Percentiles rank a stretch among this genome's conserved stretches.
phyloP scores from a whole-genome alignment of 352 stramenopile genomes.

The Globisporangium megalacanthum region DNA sequence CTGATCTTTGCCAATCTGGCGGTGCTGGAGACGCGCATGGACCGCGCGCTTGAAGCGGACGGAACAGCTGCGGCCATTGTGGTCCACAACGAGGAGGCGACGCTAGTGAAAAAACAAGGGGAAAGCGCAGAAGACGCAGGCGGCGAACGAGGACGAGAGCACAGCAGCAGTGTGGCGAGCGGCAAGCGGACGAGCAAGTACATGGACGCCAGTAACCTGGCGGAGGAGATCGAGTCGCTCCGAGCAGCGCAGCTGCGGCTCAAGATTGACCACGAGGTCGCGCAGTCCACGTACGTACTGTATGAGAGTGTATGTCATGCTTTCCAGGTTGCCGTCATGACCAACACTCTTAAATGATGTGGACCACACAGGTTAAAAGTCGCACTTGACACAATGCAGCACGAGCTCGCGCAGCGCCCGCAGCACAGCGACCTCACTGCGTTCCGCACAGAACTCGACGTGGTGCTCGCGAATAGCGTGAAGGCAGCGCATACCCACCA shows the following conservation, averaged over 20 bases:
- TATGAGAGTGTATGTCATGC: too few relatives aligned
- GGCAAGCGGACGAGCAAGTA: slow-evolving; percentile 7
- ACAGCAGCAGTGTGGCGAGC: background rate
- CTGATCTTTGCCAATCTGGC: slow-evolving; percentile 40
- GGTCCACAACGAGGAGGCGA: background rate
- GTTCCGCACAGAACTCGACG: slow-evolving; percentile 39
- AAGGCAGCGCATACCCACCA: slow-evolving; percentile 23
- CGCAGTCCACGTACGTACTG: slow-evolving; percentile 21
- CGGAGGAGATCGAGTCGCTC: slow-evolving; percentile 47
- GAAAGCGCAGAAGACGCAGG: background rate
- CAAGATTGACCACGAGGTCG: slow-evolving; percentile 57
- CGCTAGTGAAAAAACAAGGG: background rate
- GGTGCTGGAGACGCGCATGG: slow-evolving; percentile 24
- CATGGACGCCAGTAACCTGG: slow-evolving; percentile 20
- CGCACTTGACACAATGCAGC: slow-evolving; percentile 30
- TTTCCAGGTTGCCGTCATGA: too few relatives aligned
- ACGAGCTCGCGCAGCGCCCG: slow-evolving; percentile 29
- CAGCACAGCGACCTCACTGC: slow-evolving; percentile 28
- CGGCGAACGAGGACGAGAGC: background rate
- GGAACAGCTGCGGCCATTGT: background rate
- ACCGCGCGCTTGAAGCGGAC: background rate
- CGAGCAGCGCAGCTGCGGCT: slow-evolving; percentile 45
- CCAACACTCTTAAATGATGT: background rate
- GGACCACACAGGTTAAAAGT: slow-evolving; percentile 22
- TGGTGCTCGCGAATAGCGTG: slow-evolving; percentile 17